Conservation (phyloP, 2,329 filamentous ascomycete genomes). For the Colletotrichum godetiae region DNA sequence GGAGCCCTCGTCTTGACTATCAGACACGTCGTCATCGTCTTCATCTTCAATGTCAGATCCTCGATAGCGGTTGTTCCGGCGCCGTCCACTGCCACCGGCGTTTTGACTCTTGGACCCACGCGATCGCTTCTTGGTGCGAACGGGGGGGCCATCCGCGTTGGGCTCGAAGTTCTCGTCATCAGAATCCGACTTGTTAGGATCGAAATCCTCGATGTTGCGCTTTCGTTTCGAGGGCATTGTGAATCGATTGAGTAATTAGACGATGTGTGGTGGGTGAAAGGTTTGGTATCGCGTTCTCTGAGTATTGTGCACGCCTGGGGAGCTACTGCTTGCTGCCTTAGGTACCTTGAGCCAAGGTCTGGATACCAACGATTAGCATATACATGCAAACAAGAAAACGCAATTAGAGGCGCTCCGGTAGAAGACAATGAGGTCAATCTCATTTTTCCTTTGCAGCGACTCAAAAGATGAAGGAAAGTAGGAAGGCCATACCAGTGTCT, state of each 20-base stretch:
- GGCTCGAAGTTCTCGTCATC: slow-evolving; percentile 76
- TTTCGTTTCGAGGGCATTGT: slow-evolving; percentile 67
- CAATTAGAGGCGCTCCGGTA: background rate
- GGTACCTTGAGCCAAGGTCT: slow-evolving; percentile 2
- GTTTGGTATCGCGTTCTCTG: slow-evolving; percentile 15
- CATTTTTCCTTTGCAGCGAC: background rate
- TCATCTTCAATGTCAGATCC: slow-evolving; percentile 74
- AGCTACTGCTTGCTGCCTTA: slow-evolving; percentile 14
- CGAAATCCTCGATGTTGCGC: slow-evolving; percentile 68
- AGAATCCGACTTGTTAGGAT: slow-evolving; percentile 74
- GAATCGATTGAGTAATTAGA: background rate
- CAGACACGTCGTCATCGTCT: slow-evolving; percentile 62
- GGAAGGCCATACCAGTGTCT: slow-evolving; percentile 21
- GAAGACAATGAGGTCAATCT: background rate
- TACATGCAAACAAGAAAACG: background rate
- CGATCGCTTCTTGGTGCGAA: slow-evolving; percentile 51
- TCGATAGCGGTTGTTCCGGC: slow-evolving; percentile 57
- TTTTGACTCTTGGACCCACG: slow-evolving; percentile 46
- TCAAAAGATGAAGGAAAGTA: background rate
- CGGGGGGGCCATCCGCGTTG: slow-evolving; percentile 54
- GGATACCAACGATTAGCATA: background rate
- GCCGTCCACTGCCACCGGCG: slow-evolving; percentile 46
- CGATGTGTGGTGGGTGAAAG: background rate
- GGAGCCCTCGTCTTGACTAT: slow-evolving; percentile 63
- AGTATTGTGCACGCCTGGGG: slow-evolving; percentile 15